Evolutionary conservation across 2,329 filamentous ascomycete genomes (phyloP).

Genomic region (Phialocephala sp.): DNA sequence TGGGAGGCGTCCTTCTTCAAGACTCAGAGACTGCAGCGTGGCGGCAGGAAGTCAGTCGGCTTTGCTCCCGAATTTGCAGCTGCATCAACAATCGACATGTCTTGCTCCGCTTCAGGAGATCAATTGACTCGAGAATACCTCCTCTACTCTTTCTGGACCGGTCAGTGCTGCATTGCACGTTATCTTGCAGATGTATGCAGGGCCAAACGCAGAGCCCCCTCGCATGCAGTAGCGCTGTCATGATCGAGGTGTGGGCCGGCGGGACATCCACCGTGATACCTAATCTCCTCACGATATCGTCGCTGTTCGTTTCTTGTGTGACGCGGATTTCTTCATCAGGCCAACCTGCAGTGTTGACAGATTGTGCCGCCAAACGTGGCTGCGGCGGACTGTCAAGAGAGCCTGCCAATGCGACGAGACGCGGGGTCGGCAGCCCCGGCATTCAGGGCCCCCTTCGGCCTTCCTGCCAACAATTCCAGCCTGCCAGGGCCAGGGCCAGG

Average conservation of each 20-base stretch:
- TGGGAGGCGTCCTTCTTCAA: no score
- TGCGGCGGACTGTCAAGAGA: no score
- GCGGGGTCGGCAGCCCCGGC: neutral
- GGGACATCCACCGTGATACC: neutral
- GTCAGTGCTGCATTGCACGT: no score
- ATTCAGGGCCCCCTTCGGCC: neutral
- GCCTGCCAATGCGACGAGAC: neutral
- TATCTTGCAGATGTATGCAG: neutral
- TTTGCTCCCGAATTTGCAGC: no score
- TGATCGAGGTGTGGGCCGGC: neutral
- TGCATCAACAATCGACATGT: neutral
- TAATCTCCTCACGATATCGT: neutral
- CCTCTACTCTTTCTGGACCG: no score
- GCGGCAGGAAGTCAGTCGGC: neutral
- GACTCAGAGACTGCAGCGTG: neutral
- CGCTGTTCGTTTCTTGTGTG: neutral
- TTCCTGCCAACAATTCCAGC: neutral
- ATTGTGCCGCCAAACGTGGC: neutral
- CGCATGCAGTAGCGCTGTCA: neutral
- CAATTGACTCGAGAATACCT: neutral
- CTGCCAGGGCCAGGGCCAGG: no score
- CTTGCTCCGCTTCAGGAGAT: neutral
- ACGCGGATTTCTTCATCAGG: neutral
- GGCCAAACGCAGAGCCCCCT: neutral
- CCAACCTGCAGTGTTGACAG: neutral